phyloP scores from a whole-genome alignment of 1,139 yeast species.

The Pichia sp. region DNA sequence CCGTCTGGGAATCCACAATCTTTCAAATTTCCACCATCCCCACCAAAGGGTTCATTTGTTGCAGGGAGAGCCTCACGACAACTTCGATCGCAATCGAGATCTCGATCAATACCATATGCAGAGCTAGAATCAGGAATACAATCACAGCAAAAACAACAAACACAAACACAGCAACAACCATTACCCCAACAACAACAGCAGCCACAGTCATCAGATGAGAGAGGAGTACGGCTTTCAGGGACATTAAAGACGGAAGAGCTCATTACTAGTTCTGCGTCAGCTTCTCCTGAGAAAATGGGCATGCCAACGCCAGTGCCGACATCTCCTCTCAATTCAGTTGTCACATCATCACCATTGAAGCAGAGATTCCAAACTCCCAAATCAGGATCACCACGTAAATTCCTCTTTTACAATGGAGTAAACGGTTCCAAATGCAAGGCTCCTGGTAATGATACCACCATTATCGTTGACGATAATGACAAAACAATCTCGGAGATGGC shows the following conservation, averaged over 20 bases:
- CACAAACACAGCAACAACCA: background rate
- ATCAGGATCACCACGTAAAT: slow-evolving; percentile 7
- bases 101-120: too few relatives aligned
- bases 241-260: too few relatives aligned
- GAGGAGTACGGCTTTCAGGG: too few relatives aligned
- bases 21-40: slow-evolving; percentile 13
- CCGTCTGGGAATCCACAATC: slow-evolving; percentile 8
- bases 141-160: background rate
- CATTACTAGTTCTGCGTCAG: too few relatives aligned
- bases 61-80: too few relatives aligned
- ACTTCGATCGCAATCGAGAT: too few relatives aligned
- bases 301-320: slow-evolving; percentile 9
- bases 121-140: too few relatives aligned
- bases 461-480: slow-evolving; percentile 12
- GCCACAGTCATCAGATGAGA: too few relatives aligned
- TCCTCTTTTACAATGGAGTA: slow-evolving; percentile 5
- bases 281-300: too few relatives aligned
- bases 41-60: slow-evolving; percentile 10
- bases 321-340: slow-evolving; percentile 12
- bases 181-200: background rate
- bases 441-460: slow-evolving; percentile 6
- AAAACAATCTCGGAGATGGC: slow-evolving; percentile 13
- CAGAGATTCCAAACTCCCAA: slow-evolving; percentile 11
- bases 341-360: slow-evolving; percentile 15
- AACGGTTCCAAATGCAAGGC: slow-evolving; percentile 1